Evolutionary conservation across 495 filamentous ascomycete genomes (phyloP).

Genomic region (Hyaloscypha hepaticicola): DNA sequence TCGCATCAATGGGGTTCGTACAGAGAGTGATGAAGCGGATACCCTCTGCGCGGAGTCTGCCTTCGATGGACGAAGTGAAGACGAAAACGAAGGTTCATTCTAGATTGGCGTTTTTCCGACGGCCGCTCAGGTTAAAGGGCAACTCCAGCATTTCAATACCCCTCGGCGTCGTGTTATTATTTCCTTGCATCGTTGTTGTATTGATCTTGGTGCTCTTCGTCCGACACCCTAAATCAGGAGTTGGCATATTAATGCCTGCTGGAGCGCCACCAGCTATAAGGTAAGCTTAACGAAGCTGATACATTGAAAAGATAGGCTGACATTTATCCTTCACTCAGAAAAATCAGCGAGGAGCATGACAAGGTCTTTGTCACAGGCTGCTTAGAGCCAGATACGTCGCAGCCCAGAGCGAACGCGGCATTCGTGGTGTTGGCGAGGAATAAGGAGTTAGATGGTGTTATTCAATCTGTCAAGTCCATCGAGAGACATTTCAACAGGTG

Average conservation of each 20-base stretch:
- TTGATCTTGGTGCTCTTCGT: slow-evolving; percentile 89
- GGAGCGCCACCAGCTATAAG: slow-evolving; percentile 89
- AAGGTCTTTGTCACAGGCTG: slow-evolving; percentile 95
- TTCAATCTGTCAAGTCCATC: slow-evolving; percentile 95
- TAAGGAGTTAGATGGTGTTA: slow-evolving; percentile 93
- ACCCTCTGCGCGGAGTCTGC: slow-evolving; percentile 38
- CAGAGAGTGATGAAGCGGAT: slow-evolving; percentile 51
- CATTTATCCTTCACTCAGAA: slow-evolving; percentile 54
- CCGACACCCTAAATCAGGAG: slow-evolving; percentile 80
- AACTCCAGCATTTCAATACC: slow-evolving; percentile 95
- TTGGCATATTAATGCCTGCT: slow-evolving; percentile 81
- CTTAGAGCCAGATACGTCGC: slow-evolving; percentile 64
- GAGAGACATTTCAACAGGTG: slow-evolving; percentile 99
- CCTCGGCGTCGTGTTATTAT: slow-evolving; percentile 86
- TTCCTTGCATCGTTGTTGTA: slow-evolving; percentile 88
- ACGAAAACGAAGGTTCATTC: slow-evolving; percentile 44
- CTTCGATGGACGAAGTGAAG: slow-evolving; percentile 41
- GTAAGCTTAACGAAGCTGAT: slow-evolving; percentile 48
- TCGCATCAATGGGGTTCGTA: slow-evolving; percentile 52
- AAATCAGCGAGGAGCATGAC: slow-evolving; percentile 96
- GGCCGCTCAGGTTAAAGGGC: slow-evolving; percentile 87
- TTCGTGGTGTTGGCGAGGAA: slow-evolving; percentile 96
- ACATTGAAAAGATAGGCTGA: slow-evolving; percentile 11
- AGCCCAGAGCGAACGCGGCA: slow-evolving; percentile 82
- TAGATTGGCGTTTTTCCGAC: slow-evolving; percentile 78